A percentile compares a stretch with the other conserved stretches of the same genome.
Evolutionary conservation across 2,329 filamentous ascomycete species (phyloP).

Genomic region (Fusarium illudens): DNA sequence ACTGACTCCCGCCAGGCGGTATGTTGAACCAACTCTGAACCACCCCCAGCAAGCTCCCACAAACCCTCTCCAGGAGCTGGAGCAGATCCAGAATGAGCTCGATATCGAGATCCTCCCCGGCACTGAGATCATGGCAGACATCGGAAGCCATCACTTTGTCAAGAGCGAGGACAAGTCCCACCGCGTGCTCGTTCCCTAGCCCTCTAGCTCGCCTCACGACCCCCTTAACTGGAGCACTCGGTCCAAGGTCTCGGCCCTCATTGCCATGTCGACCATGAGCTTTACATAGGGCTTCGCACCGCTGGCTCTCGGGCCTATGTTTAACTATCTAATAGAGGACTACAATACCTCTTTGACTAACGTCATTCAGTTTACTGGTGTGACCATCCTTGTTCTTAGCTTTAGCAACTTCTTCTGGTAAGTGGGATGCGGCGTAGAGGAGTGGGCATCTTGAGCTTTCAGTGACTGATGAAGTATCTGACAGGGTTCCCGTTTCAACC

Average conservation of each 20-base stretch:
- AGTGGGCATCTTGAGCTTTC: not conserved
- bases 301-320: not conserved
- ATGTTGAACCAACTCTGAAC: not conserved
- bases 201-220: not conserved
- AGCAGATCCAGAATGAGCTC: slow-evolving; percentile 25
- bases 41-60: not conserved
- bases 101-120: slow-evolving; percentile 27
- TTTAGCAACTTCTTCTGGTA: slow-evolving; percentile 21
- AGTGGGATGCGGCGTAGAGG: not conserved
- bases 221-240: not conserved
- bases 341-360: not conserved
- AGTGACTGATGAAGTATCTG: not conserved
- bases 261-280: not conserved
- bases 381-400: slow-evolving; percentile 14
- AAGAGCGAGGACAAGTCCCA: slow-evolving; percentile 18
- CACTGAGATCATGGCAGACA: slow-evolving; percentile 31
- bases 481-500: not conserved
- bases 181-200: slow-evolving; percentile 27
- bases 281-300: not conserved
- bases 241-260: not conserved
- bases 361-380: slow-evolving; percentile 13
- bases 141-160: slow-evolving; percentile 28
- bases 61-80: not conserved
- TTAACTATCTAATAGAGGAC: not conserved
- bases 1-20: not conserved